Base-by-base conservation (phyloP, 2,329 filamentous ascomycete genomes). In the Exophiala oligosperma region DNA sequence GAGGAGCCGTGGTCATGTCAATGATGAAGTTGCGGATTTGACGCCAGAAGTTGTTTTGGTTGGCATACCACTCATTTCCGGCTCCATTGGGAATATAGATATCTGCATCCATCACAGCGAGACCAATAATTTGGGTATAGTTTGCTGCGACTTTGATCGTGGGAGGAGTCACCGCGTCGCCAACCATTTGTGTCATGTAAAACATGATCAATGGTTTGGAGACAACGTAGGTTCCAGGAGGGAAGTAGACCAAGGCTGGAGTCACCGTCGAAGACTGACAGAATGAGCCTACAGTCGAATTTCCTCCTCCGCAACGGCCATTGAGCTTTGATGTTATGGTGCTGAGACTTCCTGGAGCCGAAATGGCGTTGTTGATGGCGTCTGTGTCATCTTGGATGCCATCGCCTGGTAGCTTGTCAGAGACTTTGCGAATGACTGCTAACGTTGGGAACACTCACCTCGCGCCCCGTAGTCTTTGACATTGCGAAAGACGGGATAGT, bases 231-330 rank as follows among this genome's bases (percentile, higher is more conserved):
- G 84, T 91, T 59, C 91, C 90, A 14, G 88, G 78, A 49, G 90
- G 91, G 77, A 95, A 93, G 78, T 92, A 96, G 50, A 96, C 84
- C 23, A 95, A 76, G 28, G 89, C 91, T 0, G 91, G 91, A 2
- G 84, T 83, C 21, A 82, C 81, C 7, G 91, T 95, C 52, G 81
- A 83, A 2, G 90, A 92, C 69, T 91, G 86, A 70, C 91, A 96
- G 43, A 61, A 64, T 40, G 48, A 57, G 9, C 64, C 64, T 24
- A 41, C 41, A 23, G 44, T 52, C 14, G 55, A 51, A 54, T 65
- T 59, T 63, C 84, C 82, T 57, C 82, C 72, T 49, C 89, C 89
- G 69, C 91, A 96, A 44, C 91, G 88, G 65, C 80, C 24, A 3
- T 26, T 26, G 7, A 14, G 28, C 5, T 2, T 3, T 5, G 12